These are phyloP conservation scores for Arthroderma uncinatum DNA, from an alignment of 2,329 filamentous ascomycete genomes.

Conservation along the genomic window DNA sequence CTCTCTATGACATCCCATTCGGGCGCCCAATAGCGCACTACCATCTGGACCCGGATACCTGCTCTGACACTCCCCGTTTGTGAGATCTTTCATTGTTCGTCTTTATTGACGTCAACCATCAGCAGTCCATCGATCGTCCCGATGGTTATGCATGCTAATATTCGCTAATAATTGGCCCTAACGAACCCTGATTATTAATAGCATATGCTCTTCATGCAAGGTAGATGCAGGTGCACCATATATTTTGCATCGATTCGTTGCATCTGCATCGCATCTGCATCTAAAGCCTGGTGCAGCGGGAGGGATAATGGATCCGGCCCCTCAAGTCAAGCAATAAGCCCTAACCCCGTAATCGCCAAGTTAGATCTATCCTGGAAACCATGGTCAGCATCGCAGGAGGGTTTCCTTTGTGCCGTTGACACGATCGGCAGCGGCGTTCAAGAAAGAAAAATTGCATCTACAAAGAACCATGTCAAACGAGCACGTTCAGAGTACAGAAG, in stretches of 20 bases:
- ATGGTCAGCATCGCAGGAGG: neutral
- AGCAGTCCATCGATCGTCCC: neutral
- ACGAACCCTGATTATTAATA: neutral
- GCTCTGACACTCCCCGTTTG: neutral
- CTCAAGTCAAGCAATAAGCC: neutral
- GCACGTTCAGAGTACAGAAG: too few species aligned
- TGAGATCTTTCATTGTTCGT: neutral
- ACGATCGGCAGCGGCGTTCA: neutral
- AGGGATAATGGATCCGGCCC: neutral
- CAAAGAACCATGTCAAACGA: neutral
- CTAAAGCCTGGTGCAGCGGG: neutral
- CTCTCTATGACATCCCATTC: neutral
- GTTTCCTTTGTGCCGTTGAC: neutral
- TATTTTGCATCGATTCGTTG: neutral
- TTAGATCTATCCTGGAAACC: neutral
- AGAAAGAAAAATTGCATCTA: neutral
- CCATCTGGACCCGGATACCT: neutral
- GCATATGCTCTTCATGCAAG: conserved; percentile 1
- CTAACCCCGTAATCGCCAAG: neutral
- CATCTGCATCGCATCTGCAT: neutral
- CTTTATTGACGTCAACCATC: neutral
- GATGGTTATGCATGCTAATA: neutral
- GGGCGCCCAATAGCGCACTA: neutral
- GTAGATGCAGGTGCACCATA: neutral
- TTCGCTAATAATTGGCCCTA: neutral